Evolutionary conservation across 768 basidiomycete species (phyloP), one percentile per base, ranked within the genome.

Genomic region (Lepiota subincarnata): DNA sequence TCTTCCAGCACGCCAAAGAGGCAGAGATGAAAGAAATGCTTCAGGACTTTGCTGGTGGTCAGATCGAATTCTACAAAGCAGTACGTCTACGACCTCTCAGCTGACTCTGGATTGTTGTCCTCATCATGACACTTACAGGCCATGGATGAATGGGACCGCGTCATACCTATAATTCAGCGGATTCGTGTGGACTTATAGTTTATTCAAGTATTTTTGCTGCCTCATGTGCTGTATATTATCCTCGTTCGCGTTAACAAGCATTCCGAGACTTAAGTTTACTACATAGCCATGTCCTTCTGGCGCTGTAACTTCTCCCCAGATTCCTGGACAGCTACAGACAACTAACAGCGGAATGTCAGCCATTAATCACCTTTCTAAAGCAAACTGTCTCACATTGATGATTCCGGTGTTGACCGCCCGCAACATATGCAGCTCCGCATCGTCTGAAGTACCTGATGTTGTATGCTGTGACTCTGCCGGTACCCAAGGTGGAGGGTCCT

Each of bases 21-120:
- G 80, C 86, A 45, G 97, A 99, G 73, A 97, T 98, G 96, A 97
- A 96, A 71, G 92, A 94, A 64, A 86, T 98, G 80, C 67, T 99
- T 10, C 82, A 82, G 16, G 84, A 86, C 56, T 81, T 97, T 57
- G 93, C 93, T 20, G 91, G 97, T 60, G 95, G 94, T 8, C 89
- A 99, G 68, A 91, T 98, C 59, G 93, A 94, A 66, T 92, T 97
- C 68, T 92, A 97, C 67, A 88, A 89, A 70, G 80, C 87, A 60
- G 91, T 87, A 66, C 55, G 39, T 44, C 26, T 53, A 55, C 43
- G 56, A 26, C 26, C n/a, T 10, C 36, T 24, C 46, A 11, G 18
- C n/a, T 37, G 36, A 36, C 13, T 38, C 48, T 24, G 22, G 19
- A 31, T 43, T 35, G 56, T 43, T 20, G 46, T 48, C 43, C 22